Base-by-base conservation (phyloP, 257 asterid genomes). In the Hygrophila difformis region DNA sequence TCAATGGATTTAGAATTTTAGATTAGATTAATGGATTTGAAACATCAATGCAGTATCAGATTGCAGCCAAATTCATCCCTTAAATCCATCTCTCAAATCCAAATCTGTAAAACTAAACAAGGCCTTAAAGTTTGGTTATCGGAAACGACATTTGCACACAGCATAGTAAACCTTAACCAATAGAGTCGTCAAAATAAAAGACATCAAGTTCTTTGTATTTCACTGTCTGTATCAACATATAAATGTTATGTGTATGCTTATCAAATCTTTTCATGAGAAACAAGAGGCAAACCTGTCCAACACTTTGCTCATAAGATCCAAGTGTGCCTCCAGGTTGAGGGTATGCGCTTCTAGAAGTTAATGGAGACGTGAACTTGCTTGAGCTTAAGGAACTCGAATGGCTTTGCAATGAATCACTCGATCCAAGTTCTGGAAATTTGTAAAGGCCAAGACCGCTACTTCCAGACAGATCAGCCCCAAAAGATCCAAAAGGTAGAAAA, bases 261-360 rank as follows among this genome's bases (percentile, higher is more conserved):
- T 33, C 2, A 33, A 2, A 33, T 33, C 8, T 10, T 5, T 33
- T 5, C 37, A 33, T 33, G 0, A 5, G 8, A 33, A 33, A 33
- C 14, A 42, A n/a, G 17, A 31, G 39, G 62, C 87, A 63, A 66
- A 91, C 99, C 99, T 91, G 99, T 26, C 73, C 68, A 62, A 72
- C 65, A 71, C 74, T 83, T 58, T 78, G 99, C 69, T 91, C 99
- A 39, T 91, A 86, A 0, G 94, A 69, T 53, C 99, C 99, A 74
- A 76, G 88, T 67, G 82, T 64, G 64, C 97, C 99, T 62, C 97
- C 99, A 66, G 93, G 84, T 43, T 74, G 99, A 38, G 80, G 92
- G 72, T 86, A 91, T 18, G 76, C 59, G 53, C 77, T 66, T 58
- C 94, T 92, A 56, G 97, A 73, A 56, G 86, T 47, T 68, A 86